Percentiles rank a stretch among this genome's conserved stretches.
Evolutionary conservation across 495 filamentous ascomycete genomes (phyloP).

Genomic region (Aspergillus ostianus): DNA sequence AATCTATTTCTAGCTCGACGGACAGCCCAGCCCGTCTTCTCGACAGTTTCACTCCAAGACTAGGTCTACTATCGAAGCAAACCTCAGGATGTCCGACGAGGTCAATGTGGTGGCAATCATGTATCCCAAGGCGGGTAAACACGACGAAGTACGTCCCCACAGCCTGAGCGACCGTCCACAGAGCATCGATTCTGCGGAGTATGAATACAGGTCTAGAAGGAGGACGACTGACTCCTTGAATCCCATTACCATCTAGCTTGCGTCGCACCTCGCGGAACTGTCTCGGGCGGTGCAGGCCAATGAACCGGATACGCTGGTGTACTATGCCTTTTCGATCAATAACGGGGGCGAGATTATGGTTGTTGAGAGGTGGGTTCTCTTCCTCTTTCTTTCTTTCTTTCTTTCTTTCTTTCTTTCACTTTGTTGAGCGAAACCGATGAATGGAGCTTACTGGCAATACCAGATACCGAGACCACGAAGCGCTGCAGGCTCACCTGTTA

Average conservation of each 20-base stretch:
- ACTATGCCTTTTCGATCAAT: constrained; percentile 28
- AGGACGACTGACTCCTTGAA: not conserved
- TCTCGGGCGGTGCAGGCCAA: constrained; percentile 29
- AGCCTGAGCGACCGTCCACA: not conserved
- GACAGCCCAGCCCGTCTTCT: not conserved
- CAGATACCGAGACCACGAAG: constrained; percentile 34
- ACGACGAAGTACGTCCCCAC: constrained; percentile 26
- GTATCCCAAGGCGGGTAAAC: constrained; percentile 32
- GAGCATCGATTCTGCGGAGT: too few relatives aligned
- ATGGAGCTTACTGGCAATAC: not conserved
- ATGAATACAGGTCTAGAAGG: too few relatives aligned
- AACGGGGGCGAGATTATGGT: constrained; percentile 34
- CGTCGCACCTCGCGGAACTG: constrained; percentile 24
- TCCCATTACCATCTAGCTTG: constrained; percentile 17
- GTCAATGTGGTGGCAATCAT: constrained; percentile 32
- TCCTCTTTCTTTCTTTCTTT: too few relatives aligned
- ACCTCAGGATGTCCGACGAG: constrained; percentile 10
- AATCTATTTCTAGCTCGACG: too few relatives aligned
- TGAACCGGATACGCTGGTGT: constrained; percentile 35
- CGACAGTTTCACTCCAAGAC: not conserved
- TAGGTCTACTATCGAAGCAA: too few relatives aligned
- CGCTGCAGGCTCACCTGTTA: constrained; percentile 26
- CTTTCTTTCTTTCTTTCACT: not conserved
- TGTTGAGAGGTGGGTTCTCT: constrained; percentile 35
- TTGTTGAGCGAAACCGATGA: too few relatives aligned